Evolutionary conservation across 2,329 filamentous ascomycete genomes (phyloP).

Genomic region (Cladosporium colombiae): DNA sequence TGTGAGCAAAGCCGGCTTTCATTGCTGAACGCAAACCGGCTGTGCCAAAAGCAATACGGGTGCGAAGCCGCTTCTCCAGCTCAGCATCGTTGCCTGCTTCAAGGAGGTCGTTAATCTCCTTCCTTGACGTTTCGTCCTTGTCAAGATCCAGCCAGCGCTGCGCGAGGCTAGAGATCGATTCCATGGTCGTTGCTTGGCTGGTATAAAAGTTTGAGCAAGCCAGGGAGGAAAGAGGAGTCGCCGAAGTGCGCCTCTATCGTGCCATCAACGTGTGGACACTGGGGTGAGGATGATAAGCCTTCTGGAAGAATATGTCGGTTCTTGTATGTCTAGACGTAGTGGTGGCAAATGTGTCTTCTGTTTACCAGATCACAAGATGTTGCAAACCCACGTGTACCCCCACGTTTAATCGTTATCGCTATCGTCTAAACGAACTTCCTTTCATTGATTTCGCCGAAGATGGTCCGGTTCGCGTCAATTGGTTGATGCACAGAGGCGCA

Average conservation of each 20-base stretch:
- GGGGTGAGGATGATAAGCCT: not conserved
- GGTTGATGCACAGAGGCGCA: not conserved
- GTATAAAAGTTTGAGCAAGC: not conserved
- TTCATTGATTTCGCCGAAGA: not conserved
- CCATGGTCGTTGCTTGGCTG: constrained; percentile 7
- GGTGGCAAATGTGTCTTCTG: not conserved
- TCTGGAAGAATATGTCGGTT: not conserved
- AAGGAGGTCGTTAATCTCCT: constrained; percentile 57
- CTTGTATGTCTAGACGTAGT: not conserved
- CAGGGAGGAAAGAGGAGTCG: not conserved
- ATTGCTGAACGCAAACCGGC: constrained; percentile 64
- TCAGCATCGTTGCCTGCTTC: constrained; percentile 47
- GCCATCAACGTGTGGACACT: not conserved
- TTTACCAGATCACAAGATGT: not conserved
- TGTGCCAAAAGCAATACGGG: constrained; percentile 63
- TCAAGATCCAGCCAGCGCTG: constrained; percentile 62
- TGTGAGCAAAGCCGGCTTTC: constrained; percentile 62
- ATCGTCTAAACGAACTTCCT: constrained; percentile 1
- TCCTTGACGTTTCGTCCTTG: constrained; percentile 53
- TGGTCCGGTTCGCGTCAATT: not conserved
- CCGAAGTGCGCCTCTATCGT: not conserved
- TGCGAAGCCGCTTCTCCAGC: constrained; percentile 54
- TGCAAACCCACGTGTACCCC: constrained; percentile 1
- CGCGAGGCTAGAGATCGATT: constrained; percentile 40
- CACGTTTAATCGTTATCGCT: not conserved